Conservation (phyloP, 495 filamentous ascomycete genomes). For the Hypoxylon rickii region DNA sequence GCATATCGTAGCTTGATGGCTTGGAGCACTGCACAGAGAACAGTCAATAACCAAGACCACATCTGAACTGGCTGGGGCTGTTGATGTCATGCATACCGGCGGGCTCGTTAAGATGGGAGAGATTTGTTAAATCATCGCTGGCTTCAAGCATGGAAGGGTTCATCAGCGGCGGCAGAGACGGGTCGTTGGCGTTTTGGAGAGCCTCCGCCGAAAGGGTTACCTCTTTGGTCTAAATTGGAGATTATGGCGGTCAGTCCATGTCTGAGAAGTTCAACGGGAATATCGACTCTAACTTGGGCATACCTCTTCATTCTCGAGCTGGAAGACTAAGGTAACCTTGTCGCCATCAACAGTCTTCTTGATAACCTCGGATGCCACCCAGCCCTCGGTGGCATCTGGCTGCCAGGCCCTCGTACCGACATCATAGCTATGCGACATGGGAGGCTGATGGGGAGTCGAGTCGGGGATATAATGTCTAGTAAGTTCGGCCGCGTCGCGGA, state of each 20-base stretch:
- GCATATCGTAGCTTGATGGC: slow-evolving; percentile 97
- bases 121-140: slow-evolving; percentile 95
- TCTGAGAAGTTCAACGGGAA: background rate
- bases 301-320: slow-evolving; percentile 93
- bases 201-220: slow-evolving; percentile 79
- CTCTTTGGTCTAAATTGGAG: slow-evolving; percentile 65
- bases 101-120: slow-evolving; percentile 98
- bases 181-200: slow-evolving; percentile 69
- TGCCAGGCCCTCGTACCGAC: slow-evolving; percentile 98
- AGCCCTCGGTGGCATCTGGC: slow-evolving; percentile 92
- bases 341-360: slow-evolving; percentile 83
- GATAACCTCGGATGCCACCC: slow-evolving; percentile 93
- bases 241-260: slow-evolving; percentile 25
- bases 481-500: slow-evolving; percentile 31
- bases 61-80: slow-evolving; percentile 34
- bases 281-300: slow-evolving; percentile 24
- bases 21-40: slow-evolving; percentile 73
- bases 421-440: slow-evolving; percentile 96
- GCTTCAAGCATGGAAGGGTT: slow-evolving; percentile 98
- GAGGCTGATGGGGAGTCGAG: slow-evolving; percentile 31
- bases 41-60: slow-evolving; percentile 34
- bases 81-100: slow-evolving; percentile 69
- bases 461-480: slow-evolving; percentile 11
- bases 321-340: slow-evolving; percentile 84
- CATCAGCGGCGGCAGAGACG: slow-evolving; percentile 89